Percentiles rank a stretch among this genome's conserved stretches.
These are phyloP conservation scores for Venturiaceae sp. DNA, from an alignment of 2,329 filamentous ascomycete genomes.

Conservation along the genomic window DNA sequence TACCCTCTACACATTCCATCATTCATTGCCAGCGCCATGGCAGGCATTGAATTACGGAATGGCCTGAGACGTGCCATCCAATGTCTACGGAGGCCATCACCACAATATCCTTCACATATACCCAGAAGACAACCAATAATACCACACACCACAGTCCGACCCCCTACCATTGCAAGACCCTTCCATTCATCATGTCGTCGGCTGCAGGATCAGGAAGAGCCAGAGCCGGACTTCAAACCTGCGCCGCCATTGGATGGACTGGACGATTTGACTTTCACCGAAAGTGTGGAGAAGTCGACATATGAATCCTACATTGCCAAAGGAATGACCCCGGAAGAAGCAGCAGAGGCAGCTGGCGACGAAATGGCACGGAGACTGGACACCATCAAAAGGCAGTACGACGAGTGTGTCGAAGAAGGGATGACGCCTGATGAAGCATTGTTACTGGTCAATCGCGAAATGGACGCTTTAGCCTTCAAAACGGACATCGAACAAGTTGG, in stretches of 20 bases:
- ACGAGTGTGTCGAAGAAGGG: neutral
- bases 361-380: neutral
- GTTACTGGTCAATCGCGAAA: neutral
- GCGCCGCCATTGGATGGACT: neutral
- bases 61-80: slow-evolving; percentile 1
- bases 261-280: neutral
- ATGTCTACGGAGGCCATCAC: neutral
- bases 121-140: neutral
- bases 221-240: neutral
- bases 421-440: neutral
- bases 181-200: neutral
- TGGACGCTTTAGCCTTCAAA: neutral
- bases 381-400: neutral
- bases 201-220: neutral
- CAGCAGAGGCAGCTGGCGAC: neutral
- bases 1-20: neutral
- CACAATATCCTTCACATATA: neutral
- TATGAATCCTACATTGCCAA: neutral
- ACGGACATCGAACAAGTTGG: neutral
- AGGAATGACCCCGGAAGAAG: neutral
- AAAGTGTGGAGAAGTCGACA: neutral
- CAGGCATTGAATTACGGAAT: neutral
- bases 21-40: neutral
- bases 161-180: neutral
- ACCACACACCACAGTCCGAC: neutral